These are phyloP conservation scores for Kwoniella europaea DNA, from an alignment of 768 basidiomycete species.

Conservation along the genomic window DNA sequence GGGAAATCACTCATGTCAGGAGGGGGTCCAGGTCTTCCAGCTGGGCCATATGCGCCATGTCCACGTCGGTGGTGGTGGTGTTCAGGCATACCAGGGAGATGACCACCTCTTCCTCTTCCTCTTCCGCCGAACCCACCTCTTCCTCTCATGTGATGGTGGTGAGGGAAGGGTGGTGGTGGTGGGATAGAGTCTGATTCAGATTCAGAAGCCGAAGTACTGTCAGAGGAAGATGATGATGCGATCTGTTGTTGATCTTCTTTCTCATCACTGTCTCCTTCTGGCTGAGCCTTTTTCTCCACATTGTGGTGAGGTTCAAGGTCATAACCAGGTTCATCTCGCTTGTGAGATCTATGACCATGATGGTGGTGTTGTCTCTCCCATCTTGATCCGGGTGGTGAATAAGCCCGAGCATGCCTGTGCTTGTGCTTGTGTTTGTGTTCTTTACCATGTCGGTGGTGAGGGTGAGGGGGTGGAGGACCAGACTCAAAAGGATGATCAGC, in stretches of 20 bases:
- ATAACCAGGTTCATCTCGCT: background rate
- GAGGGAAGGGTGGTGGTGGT: too few relatives aligned
- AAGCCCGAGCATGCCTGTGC: background rate
- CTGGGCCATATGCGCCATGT: conserved; percentile 1
- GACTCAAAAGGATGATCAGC: background rate
- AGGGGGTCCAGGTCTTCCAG: conserved; percentile 4
- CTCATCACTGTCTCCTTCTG: background rate
- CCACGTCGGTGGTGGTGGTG: background rate
- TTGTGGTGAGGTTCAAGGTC: background rate
- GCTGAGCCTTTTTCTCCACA: too few relatives aligned
- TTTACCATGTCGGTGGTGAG: background rate
- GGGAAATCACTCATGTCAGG: background rate
- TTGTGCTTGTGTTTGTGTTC: background rate
- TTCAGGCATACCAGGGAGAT: background rate
- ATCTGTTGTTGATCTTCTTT: background rate
- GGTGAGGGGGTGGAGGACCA: background rate
- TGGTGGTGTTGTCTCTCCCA: background rate
- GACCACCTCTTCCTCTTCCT: background rate
- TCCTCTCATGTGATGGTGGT: conserved; percentile 4
- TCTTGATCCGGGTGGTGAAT: background rate
- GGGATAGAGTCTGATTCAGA: background rate
- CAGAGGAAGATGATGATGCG: background rate
- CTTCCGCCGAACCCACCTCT: conserved; percentile 12
- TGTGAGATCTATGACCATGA: background rate
- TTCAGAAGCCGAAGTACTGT: background rate